Evolutionary conservation across 1,284 basidiomycete species (phyloP).

Genomic region (Taiwanofungus camphoratus): DNA sequence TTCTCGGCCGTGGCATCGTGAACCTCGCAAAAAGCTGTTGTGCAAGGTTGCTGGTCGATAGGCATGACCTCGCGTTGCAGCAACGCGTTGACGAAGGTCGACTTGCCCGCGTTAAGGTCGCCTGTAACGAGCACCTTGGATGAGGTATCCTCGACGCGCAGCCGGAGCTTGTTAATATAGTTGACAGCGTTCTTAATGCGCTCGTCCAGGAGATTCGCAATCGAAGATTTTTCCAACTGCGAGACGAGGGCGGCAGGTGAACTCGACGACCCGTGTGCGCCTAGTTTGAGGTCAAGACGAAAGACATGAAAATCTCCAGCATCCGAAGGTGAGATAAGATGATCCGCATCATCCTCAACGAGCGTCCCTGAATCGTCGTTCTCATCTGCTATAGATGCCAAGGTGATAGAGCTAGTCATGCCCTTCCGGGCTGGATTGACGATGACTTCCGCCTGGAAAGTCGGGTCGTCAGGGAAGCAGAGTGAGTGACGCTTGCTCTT

Average conservation of each 20-base stretch:
- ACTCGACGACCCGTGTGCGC: slow-evolving; percentile 62
- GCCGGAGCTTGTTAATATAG: slow-evolving; percentile 83
- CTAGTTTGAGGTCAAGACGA: slow-evolving; percentile 90
- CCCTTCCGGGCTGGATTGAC: slow-evolving; percentile 44
- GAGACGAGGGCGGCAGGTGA: slow-evolving; percentile 80
- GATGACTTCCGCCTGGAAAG: slow-evolving; percentile 61
- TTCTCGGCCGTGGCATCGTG: slow-evolving; percentile 83
- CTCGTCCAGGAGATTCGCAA: slow-evolving; percentile 88
- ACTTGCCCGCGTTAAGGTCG: slow-evolving; percentile 98
- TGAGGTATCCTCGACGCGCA: slow-evolving; percentile 86
- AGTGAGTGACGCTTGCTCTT: slow-evolving; percentile 57
- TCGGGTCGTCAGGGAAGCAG: slow-evolving; percentile 79
- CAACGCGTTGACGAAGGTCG: slow-evolving; percentile 95
- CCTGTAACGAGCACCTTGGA: slow-evolving; percentile 99
- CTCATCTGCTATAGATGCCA: slow-evolving; percentile 46
- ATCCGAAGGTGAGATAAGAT: slow-evolving; percentile 38
- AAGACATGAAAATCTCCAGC: slow-evolving; percentile 75
- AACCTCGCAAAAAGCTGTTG: slow-evolving; percentile 96
- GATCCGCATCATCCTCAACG: slow-evolving; percentile 34
- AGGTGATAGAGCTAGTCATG: slow-evolving; percentile 49
- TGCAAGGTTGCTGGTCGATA: slow-evolving; percentile 97
- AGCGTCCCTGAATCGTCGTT: slow-evolving; percentile 25
- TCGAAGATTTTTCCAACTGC: slow-evolving; percentile 88
- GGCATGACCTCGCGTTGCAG: slow-evolving; percentile 90
- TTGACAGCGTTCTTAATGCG: slow-evolving; percentile 73